Evolutionary conservation across 1,284 basidiomycete species (phyloP), one percentile per base, ranked within the genome.

Genomic region (Cystobasidium pallidum): DNA sequence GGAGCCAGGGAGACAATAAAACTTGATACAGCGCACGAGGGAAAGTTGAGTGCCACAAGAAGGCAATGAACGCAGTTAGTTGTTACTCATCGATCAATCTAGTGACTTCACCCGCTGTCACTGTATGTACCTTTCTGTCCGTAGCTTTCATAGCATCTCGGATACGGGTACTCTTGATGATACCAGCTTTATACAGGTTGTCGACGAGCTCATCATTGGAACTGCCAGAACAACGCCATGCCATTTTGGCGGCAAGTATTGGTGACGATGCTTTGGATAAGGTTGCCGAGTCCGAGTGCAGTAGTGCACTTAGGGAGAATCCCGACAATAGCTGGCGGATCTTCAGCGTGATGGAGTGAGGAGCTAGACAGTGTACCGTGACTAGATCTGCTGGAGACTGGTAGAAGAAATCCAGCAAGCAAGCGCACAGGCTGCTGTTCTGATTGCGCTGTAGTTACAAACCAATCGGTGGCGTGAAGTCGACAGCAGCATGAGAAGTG

Each of bases 151-250:
- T 90, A 0, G 90, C 90, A 87, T 90, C 67, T 28, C 76, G 58
- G 8, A 78, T 73, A 24, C 81, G 78, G 3, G 86, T 84, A 0
- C 85, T 85, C 32, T 82, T 81, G 70, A 92, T 84, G 21, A 93
- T 86, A 1, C 83, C 83, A 34, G 83, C 79, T 19, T 77, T 81
- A 0, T 80, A 77, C 84, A 94, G 83, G 80, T 92, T 93, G 21
- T 82, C 73, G 73, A 94, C 83, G 49, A 94, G 86, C 75, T 91
- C 89, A 19, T 81, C 78, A 78, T 92, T 93, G 3, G 86, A 86
- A 19, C 77, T 80, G 43, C 90, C 91, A 62, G 83, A 85, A 79
- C 88, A 90, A 30, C 85, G 84, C 91, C 92, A 94, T 32, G 92
- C 92, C 91, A 94, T 91, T 45, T 8, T 32, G 30, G 7, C 8